Base-by-base conservation (phyloP, 192 early-diverging fungal genomes). In the Thamnidium elegans region DNA sequence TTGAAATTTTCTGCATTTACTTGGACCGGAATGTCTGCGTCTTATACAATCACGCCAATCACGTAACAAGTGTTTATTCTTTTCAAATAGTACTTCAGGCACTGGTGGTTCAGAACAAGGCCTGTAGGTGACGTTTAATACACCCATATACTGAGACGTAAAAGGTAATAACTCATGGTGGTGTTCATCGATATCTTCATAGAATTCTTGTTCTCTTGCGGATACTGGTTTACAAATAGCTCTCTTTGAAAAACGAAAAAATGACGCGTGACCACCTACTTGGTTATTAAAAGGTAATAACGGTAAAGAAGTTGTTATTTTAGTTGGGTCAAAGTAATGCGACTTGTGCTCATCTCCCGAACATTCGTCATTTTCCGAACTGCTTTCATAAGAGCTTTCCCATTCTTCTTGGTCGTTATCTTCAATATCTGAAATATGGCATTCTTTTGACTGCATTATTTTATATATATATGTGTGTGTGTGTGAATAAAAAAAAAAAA, bases 161-260 rank as follows among this genome's bases (percentile, higher is more conserved):
- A 95, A 99, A 6, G 83, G 86, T 59, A 90, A 83, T 32, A 99
- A 76, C 63, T 93, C 84, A 11, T 91, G 91, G 69, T 91, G 89
- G 48, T 80, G 66, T 31, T 81, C 68, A 53, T 91, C 90, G 3
- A 99, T 73, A 30, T 81, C 79, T 66, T 99, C 97, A 80, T 99
- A 99, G 71, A 97, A 95, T 17, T 79, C 73, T 42, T 87, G 85
- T 67, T 99, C 97, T 34, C 81, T 83, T 58, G 76, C 73, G 48
- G 92, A 88, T 51, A 95, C 84, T 14, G 94, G 94, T 72, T 99
- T 99, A 77, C 93, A 99, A 26, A 99, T 88, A 7, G 97, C 94
- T 72, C 88, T 89, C 72, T 96, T 93, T 3, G 94, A 96, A 73
- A 99, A 96, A 51, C 95, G 90, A 55, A 97, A 79, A 55, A 99